These are phyloP conservation scores for Tulasnella sp. DNA, from an alignment of 768 basidiomycete genomes.

Conservation along the genomic window DNA sequence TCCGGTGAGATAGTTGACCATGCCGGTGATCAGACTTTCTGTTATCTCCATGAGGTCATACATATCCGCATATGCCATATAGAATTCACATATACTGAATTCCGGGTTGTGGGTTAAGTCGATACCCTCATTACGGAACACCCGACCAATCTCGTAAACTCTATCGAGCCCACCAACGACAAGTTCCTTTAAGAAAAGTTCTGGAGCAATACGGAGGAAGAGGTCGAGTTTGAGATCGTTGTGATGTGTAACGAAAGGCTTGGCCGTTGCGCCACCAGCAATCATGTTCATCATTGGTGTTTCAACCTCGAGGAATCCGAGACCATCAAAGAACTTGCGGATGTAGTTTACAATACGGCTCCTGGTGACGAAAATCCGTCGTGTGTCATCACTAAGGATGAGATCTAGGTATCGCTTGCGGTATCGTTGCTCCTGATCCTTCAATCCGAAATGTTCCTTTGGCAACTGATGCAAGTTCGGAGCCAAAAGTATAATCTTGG, in stretches of 20 bases:
- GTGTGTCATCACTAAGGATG: slow-evolving; percentile 81
- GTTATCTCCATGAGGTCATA: slow-evolving; percentile 97
- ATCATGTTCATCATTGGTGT: slow-evolving; percentile 96
- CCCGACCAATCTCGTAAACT: slow-evolving; percentile 95
- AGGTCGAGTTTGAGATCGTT: slow-evolving; percentile 95
- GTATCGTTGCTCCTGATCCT: slow-evolving; percentile 95
- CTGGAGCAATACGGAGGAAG: slow-evolving; percentile 93
- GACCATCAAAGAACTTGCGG: slow-evolving; percentile 74
- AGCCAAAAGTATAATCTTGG: slow-evolving; percentile 71
- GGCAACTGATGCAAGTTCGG: slow-evolving; percentile 96
- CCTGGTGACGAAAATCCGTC: slow-evolving; percentile 82
- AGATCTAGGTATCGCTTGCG: slow-evolving; percentile 98
- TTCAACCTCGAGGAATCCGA: slow-evolving; percentile 91
- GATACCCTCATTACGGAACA: slow-evolving; percentile 97
- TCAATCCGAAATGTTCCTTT: slow-evolving; percentile 81
- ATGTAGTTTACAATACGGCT: slow-evolving; percentile 86
- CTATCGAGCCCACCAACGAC: slow-evolving; percentile 94
- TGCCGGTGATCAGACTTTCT: slow-evolving; percentile 74
- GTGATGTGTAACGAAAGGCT: slow-evolving; percentile 97
- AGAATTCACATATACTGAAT: slow-evolving; percentile 99
- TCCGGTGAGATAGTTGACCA: slow-evolving; percentile 76
- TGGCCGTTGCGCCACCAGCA: slow-evolving; percentile 95
- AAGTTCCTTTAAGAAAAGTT: slow-evolving; percentile 95
- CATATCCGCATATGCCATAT: slow-evolving; percentile 99
- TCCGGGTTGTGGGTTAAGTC: slow-evolving; percentile 99